phyloP scores from a whole-genome alignment of 805 yeast genomes.

The Yarrowia bubula region DNA sequence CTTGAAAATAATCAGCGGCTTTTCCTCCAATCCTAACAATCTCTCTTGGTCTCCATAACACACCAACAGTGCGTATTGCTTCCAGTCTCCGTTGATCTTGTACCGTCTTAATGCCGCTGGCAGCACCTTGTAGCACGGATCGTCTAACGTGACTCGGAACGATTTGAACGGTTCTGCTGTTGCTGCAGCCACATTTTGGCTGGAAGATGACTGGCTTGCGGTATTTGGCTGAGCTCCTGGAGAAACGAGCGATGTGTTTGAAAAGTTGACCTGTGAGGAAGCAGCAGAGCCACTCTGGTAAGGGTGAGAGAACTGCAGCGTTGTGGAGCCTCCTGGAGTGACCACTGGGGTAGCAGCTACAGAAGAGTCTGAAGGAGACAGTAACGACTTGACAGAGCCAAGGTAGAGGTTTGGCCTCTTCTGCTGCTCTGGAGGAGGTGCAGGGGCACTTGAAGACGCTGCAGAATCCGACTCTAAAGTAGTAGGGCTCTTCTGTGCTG shows the following conservation, averaged over 20 bases:
- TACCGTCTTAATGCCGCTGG: conserved; percentile 88
- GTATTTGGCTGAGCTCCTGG: not conserved
- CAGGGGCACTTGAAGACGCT: not conserved
- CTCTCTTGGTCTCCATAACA: conserved; percentile 91
- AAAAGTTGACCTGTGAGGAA: conserved; percentile 12
- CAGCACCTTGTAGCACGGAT: conserved; percentile 82
- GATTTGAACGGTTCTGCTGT: conserved; percentile 72
- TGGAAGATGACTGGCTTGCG: not conserved
- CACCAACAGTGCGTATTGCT: conserved; percentile 81
- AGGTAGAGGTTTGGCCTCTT: conserved; percentile 5
- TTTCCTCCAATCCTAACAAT: conserved; percentile 76
- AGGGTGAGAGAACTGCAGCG: conserved; percentile 14
- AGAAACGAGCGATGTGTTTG: not conserved
- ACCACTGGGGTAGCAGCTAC: conserved; percentile 8
- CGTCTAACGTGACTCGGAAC: conserved; percentile 81
- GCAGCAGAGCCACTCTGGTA: conserved; percentile 12
- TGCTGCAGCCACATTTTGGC: conserved; percentile 4
- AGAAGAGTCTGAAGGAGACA: conserved; percentile 5
- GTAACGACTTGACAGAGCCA: conserved; percentile 2
- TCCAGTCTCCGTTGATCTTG: conserved; percentile 77
- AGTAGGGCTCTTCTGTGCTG: conserved; percentile 14
- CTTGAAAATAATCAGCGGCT: conserved; percentile 81
- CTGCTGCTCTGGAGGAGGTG: not conserved
- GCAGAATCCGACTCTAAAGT: not conserved
- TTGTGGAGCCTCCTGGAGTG: conserved; percentile 14